Conservation (phyloP, 164 flowering plant species). For the Vitis rupestris region DNA sequence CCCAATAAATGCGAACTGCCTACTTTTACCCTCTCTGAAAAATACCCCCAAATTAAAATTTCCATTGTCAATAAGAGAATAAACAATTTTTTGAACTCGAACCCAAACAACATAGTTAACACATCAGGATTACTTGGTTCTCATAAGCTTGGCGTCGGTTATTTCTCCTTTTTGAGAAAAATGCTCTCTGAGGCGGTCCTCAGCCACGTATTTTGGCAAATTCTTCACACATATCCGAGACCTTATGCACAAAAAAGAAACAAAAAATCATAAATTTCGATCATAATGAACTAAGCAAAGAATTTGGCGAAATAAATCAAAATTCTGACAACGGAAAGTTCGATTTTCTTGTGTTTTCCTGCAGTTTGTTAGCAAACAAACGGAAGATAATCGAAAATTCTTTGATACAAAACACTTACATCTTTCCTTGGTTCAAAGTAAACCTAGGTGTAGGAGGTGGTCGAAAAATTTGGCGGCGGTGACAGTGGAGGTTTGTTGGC, state of each 20-base stretch:
- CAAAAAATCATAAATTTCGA: no score
- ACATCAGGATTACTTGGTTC: conserved; percentile 46
- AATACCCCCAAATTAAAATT: background rate
- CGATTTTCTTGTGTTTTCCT: no score
- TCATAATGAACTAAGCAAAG: no score
- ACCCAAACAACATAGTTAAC: background rate
- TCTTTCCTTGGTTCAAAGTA: no score
- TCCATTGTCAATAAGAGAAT: background rate
- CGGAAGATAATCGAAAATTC: no score
- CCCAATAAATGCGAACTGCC: conserved; percentile 91
- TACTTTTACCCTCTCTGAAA: conserved; percentile 83
- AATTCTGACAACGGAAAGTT: no score
- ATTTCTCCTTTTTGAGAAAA: conserved; percentile 93
- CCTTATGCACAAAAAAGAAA: conserved; percentile 32
- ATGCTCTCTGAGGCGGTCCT: conserved; percentile 73
- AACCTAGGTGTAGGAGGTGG: no score
- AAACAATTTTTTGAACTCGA: background rate
- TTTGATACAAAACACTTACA: no score
- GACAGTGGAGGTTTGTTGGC: no score
- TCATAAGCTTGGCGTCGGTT: conserved; percentile 83
- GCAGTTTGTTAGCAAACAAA: no score
- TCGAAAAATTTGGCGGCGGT: no score
- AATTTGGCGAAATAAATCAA: no score
- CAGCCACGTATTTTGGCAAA: conserved; percentile 64
- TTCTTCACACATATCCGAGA: conserved; percentile 89